Evolutionary conservation across 1,139 yeast genomes (phyloP).

Genomic region (Sugiyamaella castrensis): DNA sequence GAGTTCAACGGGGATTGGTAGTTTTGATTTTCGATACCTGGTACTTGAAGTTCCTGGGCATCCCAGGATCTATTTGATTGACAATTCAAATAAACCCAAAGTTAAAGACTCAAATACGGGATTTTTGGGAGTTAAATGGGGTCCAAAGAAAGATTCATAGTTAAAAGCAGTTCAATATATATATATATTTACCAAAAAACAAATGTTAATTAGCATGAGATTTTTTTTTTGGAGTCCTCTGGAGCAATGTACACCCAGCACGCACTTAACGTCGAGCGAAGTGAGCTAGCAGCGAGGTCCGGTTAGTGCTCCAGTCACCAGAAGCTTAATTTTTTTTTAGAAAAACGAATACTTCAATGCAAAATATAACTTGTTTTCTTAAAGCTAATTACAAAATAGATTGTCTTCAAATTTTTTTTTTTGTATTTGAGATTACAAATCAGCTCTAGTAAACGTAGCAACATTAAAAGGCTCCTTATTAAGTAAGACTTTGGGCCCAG

Average conservation of each 20-base stretch:
- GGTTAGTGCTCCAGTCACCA: neutral
- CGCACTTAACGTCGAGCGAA: no score
- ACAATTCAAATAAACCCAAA: constrained; percentile 44
- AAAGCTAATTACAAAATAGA: neutral
- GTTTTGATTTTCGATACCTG: constrained; percentile 70
- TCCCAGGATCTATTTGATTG: constrained; percentile 65
- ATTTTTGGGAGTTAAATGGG: constrained; percentile 83
- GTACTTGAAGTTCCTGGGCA: constrained; percentile 74
- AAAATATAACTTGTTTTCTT: neutral
- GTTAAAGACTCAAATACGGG: constrained; percentile 45
- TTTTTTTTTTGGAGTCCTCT: neutral
- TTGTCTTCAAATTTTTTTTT: neutral
- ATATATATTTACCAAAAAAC: neutral
- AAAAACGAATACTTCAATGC: neutral
- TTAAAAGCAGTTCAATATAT: neutral
- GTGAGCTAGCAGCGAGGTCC: neutral
- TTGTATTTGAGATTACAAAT: constrained; percentile 20
- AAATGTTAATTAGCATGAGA: neutral
- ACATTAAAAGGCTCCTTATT: constrained; percentile 65
- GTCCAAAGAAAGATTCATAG: constrained; percentile 33
- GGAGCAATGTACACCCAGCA: neutral
- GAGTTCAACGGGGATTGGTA: constrained; percentile 45
- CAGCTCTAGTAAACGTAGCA: constrained; percentile 51
- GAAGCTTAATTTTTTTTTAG: neutral
- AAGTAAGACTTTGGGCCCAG: constrained; percentile 65